Evolutionary conservation across 441 rosid genomes (phyloP), one percentile per base, ranked within the genome.

Genomic region (Syzygium syzygioides): DNA sequence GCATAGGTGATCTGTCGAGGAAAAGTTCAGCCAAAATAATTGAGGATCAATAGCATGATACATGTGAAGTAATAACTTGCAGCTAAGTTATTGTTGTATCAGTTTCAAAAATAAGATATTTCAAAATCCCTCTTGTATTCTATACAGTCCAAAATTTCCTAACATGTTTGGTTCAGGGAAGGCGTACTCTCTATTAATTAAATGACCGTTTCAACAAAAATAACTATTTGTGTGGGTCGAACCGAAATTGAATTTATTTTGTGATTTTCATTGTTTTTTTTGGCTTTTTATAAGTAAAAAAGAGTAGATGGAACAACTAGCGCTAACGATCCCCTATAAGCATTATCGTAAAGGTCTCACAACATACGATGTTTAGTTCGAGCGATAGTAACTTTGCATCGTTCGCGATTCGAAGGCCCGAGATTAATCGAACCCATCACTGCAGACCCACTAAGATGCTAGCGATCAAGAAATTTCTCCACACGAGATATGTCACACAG

Each of bases 341-440:
- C 0, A 0, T 19, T 32, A 20, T 68, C 25, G 20, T 19, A 34
- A 68, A 34, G 6, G 14, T 37, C 9, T 4, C 0, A 6, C 9
- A 0, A 1, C 5, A 37, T 1, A 1, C 1, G 20, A 71, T 37
- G 28, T 18, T 34, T 0, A 4, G 0, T 34, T 32, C 19, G 14
- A 68, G 26, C 26, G 1, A 68, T 18, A 34, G 4, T 20, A 5
- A 37, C 9, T 37, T 20, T 37, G 28, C 15, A 37, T 71, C 8
- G 20, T 37, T 3, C 5, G 0, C 4, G 15, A 20, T 48, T 71
- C 20, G 45, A 32, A 66, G 2, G 25, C 11, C 1, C 23, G 2
- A 64, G 9, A 30, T 64, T 15, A 5, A 18, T 13, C 20, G 6
- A 64, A 64, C 12, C 9, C 11, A 28, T 64, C 76, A 15, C 12